A percentile compares a stretch with the other conserved stretches of the same genome.
phyloP scores from a whole-genome alignment of 2,329 filamentous ascomycete genomes.

The Stylonectria norvegica region DNA sequence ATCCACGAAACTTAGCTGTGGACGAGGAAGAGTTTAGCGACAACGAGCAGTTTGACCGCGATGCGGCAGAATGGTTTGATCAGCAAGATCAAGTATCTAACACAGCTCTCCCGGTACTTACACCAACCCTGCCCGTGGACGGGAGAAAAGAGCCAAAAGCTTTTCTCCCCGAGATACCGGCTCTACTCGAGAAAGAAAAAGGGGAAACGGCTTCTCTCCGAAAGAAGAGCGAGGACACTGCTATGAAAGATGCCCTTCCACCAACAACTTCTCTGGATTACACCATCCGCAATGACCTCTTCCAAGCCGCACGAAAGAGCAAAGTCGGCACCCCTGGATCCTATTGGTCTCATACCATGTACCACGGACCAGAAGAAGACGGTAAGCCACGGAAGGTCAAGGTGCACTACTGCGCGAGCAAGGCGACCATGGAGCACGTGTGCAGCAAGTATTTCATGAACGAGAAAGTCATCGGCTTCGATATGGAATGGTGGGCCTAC shows the following conservation, averaged over 20 bases:
- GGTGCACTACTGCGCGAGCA: conserved; percentile 74
- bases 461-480: conserved; percentile 76
- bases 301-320: conserved; percentile 45
- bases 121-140: too few relatives aligned
- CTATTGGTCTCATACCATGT: conserved; percentile 68
- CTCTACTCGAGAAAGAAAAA: too few relatives aligned
- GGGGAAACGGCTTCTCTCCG: conserved; percentile 2
- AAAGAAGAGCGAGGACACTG: conserved; percentile 2
- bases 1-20: background rate
- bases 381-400: conserved; percentile 52
- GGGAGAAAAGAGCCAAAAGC: too few relatives aligned
- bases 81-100: conserved; percentile 17
- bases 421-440: conserved; percentile 63
- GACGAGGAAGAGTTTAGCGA: conserved; percentile 19
- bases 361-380: conserved; percentile 48
- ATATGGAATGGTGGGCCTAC: conserved; percentile 75
- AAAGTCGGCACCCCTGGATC: conserved; percentile 44
- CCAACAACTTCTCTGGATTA: conserved; percentile 29
- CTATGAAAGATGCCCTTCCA: conserved; percentile 9
- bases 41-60: conserved; percentile 24
- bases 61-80: conserved; percentile 25
- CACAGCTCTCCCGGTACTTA: too few relatives aligned
- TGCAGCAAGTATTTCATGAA: conserved; percentile 61
- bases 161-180: too few relatives aligned
- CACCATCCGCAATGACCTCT: conserved; percentile 29